Evolutionary conservation across 495 filamentous ascomycete species (phyloP), one percentile per base, ranked within the genome.

Genomic region (Penicillium ucsense): DNA sequence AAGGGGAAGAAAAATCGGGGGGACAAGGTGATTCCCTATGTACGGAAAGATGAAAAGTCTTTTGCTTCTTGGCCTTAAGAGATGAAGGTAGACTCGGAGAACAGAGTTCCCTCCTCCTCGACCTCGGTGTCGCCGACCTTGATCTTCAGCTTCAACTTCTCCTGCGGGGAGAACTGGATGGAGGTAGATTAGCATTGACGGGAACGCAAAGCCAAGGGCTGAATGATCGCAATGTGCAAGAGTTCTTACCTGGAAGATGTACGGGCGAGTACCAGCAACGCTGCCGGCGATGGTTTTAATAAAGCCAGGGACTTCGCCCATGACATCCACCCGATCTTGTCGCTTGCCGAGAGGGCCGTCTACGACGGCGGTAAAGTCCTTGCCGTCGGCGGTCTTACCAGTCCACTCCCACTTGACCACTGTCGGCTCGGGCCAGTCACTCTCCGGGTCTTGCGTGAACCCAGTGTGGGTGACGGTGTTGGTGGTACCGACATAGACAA

Each of bases 261-360:
- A 98, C 6, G 92, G 94, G 70, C 86, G 88, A 20, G 92, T 91
- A 50, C 92, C 92, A 3, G 82, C 87, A 37, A 90, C 87, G 38
- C 76, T 81, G 35, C 85, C 86, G 8, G 94, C 88, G 63, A 98
- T 85, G 41, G 77, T 80, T 80, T 97, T 98, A 58, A 98, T 83
- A 57, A 98, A 94, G 31, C 85, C 86, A 3, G 92, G 92, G 42
- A 97, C 85, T 62, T 98, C 88, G 6, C 83, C 87, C 90, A 98
- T 94, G 46, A 98, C 84, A 65, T 98, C 94, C 42, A 98, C 79
- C 51, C 87, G 81, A 64, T 98, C 94, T 31, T 85, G 62, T 39
- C 79, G 78, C 29, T 78, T 68, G n/a, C 81, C 86, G 8, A 95
- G 70, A 8, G 67, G 55, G 7, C 84, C 86, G 50, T 85, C 80